Base-by-base conservation (phyloP, 2,329 filamentous ascomycete genomes). In the Colletotrichum sp. region DNA sequence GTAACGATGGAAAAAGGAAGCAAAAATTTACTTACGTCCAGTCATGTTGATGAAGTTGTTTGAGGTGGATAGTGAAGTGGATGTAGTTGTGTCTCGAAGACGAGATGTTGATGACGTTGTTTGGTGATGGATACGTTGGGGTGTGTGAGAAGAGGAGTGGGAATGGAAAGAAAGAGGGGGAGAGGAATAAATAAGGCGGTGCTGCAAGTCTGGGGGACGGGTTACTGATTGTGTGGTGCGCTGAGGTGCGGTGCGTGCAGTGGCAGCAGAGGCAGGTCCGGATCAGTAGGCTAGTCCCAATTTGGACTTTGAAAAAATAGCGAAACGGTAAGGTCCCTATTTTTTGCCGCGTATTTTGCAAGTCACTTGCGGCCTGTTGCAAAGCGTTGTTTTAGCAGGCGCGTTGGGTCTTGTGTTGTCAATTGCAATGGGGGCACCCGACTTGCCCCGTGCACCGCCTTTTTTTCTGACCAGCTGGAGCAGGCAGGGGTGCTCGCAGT, bases 11-110 rank as follows among this genome's bases (percentile, higher is more conserved):
- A 16, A 26, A 61, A 65, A 56, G 34, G 65, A 73, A 78, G 52
- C 65, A 77, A 67, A 78, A 75, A 76, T 36, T 26, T 38, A 92
- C 92, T 92, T 91, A 93, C 92, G 92, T 92, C 92, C 92, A 92
- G 92, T 93, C 92, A 93, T 94, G 77, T 86, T 93, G 90, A 85
- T 82, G 81, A 79, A 79, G 83, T 82, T 78, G n/a, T 73, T 58
- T 26, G 34, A 65, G 56, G 60, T 76, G 73, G 70, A 74, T 70
- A 36, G 30, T 65, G 66, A 60, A 60, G 56, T 60, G 28, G 56
- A 34, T 62, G 30, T 36, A 67, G 26, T 65, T 70, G 72, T 67
- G 71, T 74, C 66, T 73, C 28, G 61, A 58, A 16, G 67, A 66
- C 72, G 62, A 78, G 60, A 78, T 77, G 43, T 52, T 61, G 66